Evolutionary conservation across 2,329 filamentous ascomycete genomes (phyloP).

Genomic region (Beauveria sp.): DNA sequence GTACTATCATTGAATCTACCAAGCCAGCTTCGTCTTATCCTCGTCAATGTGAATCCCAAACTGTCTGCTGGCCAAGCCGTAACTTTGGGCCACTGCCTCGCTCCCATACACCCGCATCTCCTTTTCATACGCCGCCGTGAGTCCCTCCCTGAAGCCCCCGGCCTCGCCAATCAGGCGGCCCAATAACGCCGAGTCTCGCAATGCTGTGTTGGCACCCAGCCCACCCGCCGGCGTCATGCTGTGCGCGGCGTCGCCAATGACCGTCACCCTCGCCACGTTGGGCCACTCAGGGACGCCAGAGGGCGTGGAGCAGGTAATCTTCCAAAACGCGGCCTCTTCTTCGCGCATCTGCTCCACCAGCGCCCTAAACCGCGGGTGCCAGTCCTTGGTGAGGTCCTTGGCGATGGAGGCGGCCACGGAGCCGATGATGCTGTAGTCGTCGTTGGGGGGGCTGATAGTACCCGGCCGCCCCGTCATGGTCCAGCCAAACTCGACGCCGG

Average conservation of each 20-base stretch:
- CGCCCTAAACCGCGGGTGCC: conserved; percentile 48
- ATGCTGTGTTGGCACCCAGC: conserved; percentile 50
- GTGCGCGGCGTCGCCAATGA: conserved; percentile 51
- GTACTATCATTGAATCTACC: background rate
- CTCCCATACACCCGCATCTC: conserved; percentile 55
- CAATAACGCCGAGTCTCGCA: conserved; percentile 47
- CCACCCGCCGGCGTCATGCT: conserved; percentile 52
- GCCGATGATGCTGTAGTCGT: conserved; percentile 52
- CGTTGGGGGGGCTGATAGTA: conserved; percentile 48
- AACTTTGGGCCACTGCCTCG: conserved; percentile 48
- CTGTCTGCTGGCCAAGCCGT: conserved; percentile 33
- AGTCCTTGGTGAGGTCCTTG: conserved; percentile 43
- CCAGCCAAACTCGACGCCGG: conserved; percentile 52
- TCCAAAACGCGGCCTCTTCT: conserved; percentile 55
- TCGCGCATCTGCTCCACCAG: conserved; percentile 52
- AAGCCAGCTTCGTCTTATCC: conserved; percentile 15
- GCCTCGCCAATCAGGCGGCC: conserved; percentile 43
- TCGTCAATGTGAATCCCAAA: conserved; percentile 44
- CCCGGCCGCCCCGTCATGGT: conserved; percentile 53
- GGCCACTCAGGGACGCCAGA: conserved; percentile 52
- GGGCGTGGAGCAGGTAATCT: conserved; percentile 56
- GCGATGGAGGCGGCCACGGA: conserved; percentile 49
- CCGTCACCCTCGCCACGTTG: conserved; percentile 49
- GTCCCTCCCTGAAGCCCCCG: conserved; percentile 45
- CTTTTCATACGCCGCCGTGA: conserved; percentile 50